Conservation (phyloP, 352 stramenopile genomes). For the Pilasporangium apinafurcum region DNA sequence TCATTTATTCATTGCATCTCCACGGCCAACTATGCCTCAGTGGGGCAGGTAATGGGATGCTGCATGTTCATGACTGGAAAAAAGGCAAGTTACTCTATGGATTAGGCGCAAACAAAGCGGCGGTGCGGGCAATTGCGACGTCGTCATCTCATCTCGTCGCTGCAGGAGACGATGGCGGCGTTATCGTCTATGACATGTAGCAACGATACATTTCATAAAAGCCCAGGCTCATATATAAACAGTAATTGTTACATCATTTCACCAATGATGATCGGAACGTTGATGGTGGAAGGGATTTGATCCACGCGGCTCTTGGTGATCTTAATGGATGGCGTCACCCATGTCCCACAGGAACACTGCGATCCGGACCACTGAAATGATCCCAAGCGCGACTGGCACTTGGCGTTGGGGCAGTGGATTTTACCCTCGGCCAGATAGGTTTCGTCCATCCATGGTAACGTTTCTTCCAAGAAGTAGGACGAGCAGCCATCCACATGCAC, state of each 20-base stretch:
- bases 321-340: slow-evolving; percentile 80
- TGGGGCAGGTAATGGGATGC: slow-evolving; percentile 78
- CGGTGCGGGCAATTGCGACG: slow-evolving; percentile 63
- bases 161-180: slow-evolving; percentile 76
- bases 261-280: slow-evolving; percentile 24
- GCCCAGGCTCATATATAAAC: not conserved
- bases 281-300: slow-evolving; percentile 14
- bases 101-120: slow-evolving; percentile 78
- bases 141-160: slow-evolving; percentile 48
- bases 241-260: slow-evolving; percentile 11
- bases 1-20: slow-evolving; percentile 81
- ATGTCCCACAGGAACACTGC: slow-evolving; percentile 79
- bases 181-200: slow-evolving; percentile 73
- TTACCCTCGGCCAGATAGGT: slow-evolving; percentile 53
- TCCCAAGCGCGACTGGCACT: slow-evolving; percentile 64
- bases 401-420: slow-evolving; percentile 58
- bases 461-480: slow-evolving; percentile 68
- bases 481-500: slow-evolving; percentile 36
- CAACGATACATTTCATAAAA: slow-evolving; percentile 5
- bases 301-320: slow-evolving; percentile 79
- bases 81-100: slow-evolving; percentile 67
- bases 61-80: slow-evolving; percentile 79
- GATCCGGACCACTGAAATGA: slow-evolving; percentile 73
- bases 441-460: slow-evolving; percentile 70
- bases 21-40: slow-evolving; percentile 68